phyloP scores from a whole-genome alignment of 2,329 filamentous ascomycete genomes.

The Arthrobotrys pseudoclavata region DNA sequence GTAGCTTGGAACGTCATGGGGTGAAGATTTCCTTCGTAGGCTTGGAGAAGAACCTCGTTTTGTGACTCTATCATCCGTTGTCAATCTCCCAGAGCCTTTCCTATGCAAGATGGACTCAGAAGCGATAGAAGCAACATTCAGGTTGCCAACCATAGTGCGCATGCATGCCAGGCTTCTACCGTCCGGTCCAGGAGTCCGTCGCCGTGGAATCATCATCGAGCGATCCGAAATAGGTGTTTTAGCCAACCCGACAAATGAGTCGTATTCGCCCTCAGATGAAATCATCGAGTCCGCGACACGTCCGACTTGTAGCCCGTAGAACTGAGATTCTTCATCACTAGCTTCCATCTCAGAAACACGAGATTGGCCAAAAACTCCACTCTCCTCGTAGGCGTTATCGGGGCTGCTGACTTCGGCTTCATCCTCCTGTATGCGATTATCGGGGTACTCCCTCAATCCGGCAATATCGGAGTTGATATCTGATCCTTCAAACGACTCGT shows the following conservation, averaged over 20 bases:
- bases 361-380: conserved; percentile 58
- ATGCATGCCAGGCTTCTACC: conserved; percentile 56
- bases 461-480: conserved; percentile 57
- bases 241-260: conserved; percentile 44
- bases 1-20: conserved; percentile 36
- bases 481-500: conserved; percentile 48
- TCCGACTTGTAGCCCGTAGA: conserved; percentile 39
- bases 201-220: conserved; percentile 49
- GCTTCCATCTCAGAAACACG: conserved; percentile 55
- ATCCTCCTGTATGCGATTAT: conserved; percentile 46
- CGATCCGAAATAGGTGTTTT: conserved; percentile 56
- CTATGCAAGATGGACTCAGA: conserved; percentile 51
- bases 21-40: conserved; percentile 51
- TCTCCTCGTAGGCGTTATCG: conserved; percentile 58
- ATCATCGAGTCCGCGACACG: conserved; percentile 49
- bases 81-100: conserved; percentile 51
- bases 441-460: conserved; percentile 38
- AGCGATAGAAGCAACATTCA: conserved; percentile 61
- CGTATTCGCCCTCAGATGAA: conserved; percentile 50
- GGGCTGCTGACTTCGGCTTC: conserved; percentile 60
- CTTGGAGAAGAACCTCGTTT: conserved; percentile 49
- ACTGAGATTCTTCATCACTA: conserved; percentile 44
- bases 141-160: conserved; percentile 61
- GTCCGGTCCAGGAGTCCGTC: conserved; percentile 52
- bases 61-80: conserved; percentile 50